Percentiles rank a stretch among this genome's conserved stretches.
Evolutionary conservation across 106 monocot genomes (phyloP).

Genomic region (Dendrobium officinale): DNA sequence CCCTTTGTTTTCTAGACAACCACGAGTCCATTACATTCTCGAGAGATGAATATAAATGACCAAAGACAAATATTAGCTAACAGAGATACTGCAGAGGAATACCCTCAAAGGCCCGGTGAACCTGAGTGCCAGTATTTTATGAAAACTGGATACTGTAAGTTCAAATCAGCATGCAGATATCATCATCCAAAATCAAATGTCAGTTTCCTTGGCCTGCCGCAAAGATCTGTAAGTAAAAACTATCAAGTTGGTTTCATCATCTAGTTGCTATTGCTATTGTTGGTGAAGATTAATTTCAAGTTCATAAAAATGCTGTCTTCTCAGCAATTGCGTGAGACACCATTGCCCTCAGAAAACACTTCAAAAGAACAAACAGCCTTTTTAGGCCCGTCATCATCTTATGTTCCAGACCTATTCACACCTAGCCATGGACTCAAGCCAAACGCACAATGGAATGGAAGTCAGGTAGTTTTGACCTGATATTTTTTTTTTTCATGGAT

Average conservation of each 20-base stretch:
- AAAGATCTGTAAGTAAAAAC: slow-evolving; percentile 38
- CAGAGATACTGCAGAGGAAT: neutral
- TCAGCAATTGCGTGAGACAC: slow-evolving; percentile 4
- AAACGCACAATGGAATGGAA: slow-evolving; percentile 32
- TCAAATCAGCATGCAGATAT: neutral
- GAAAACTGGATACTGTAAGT: neutral
- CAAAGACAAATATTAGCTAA: neutral
- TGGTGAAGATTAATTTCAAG: slow-evolving; percentile 8
- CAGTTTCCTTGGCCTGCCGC: neutral
- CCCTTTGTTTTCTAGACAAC: neutral
- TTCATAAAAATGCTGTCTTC: slow-evolving; percentile 10
- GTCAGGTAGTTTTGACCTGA: slow-evolving; percentile 29
- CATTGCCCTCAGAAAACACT: slow-evolving; percentile 15
- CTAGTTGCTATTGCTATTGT: slow-evolving; percentile 32
- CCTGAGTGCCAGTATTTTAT: neutral
- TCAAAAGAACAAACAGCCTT: slow-evolving; percentile 24
- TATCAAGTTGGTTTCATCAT: slow-evolving; percentile 44
- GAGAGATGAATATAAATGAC: neutral
- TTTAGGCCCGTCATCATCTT: neutral
- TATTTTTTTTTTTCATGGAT: neutral
- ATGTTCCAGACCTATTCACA: neutral
- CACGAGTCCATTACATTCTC: neutral
- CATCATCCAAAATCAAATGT: slow-evolving; percentile 3
- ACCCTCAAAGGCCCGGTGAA: neutral
- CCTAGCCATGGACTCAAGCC: slow-evolving; percentile 12